These are phyloP conservation scores for Melastoma malabathricum DNA, from an alignment of 345 rosid genomes.

Conservation along the genomic window DNA sequence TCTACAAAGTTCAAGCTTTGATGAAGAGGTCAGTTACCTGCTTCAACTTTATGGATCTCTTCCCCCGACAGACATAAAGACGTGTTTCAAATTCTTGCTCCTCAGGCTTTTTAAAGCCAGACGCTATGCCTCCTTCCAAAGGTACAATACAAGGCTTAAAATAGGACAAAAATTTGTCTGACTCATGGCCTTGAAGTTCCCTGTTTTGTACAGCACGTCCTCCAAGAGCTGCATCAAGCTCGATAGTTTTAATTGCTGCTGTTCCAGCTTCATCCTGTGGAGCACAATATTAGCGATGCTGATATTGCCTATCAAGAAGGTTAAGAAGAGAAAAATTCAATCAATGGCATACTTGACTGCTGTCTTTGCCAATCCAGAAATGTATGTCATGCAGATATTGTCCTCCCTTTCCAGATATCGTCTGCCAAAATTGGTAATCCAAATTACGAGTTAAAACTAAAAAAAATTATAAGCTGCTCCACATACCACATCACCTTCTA, in stretches of 20 bases:
- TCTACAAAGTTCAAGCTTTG: not conserved
- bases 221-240: constrained; percentile 88
- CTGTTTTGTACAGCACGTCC: constrained; percentile 98
- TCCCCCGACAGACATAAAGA: constrained; percentile 77
- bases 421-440: constrained; percentile 31
- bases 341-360: constrained; percentile 58
- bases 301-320: not conserved
- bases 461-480: not conserved
- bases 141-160: constrained; percentile 96
- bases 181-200: constrained; percentile 93
- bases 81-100: constrained; percentile 75
- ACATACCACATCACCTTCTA: no score
- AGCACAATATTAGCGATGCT: not conserved
- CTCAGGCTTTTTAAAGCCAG: constrained; percentile 73
- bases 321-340: not conserved
- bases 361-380: constrained; percentile 97
- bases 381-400: constrained; percentile 76
- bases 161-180: constrained; percentile 89
- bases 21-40: constrained; percentile 38
- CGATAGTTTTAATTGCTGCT: constrained; percentile 90
- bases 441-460: not conserved
- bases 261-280: constrained; percentile 96
- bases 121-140: constrained; percentile 87
- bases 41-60: constrained; percentile 75
- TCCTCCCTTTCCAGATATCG: constrained; percentile 68